Conservation (phyloP, 2,329 filamentous ascomycete species). For the Alternaria gaisen region DNA sequence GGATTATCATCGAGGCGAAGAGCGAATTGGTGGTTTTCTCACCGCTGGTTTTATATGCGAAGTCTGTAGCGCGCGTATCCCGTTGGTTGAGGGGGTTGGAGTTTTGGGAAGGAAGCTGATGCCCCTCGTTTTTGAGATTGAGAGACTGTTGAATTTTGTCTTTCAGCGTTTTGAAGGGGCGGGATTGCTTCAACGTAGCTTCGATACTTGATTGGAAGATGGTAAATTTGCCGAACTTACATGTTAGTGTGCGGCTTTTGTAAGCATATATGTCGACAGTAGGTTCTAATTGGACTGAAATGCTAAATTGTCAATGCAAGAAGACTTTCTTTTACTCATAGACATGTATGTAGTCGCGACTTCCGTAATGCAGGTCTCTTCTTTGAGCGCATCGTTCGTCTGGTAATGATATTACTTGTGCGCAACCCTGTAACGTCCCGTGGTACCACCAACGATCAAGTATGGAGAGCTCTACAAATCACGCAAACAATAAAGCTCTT, state of each 20-base stretch:
- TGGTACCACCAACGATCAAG: not conserved
- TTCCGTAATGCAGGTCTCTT: not conserved
- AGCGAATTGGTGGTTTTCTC: not conserved
- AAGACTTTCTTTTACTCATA: not conserved
- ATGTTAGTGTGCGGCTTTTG: not conserved
- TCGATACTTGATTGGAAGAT: not conserved
- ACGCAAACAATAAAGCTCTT: not conserved
- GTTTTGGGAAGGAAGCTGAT: not conserved
- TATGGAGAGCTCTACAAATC: not conserved
- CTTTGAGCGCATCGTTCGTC: not conserved
- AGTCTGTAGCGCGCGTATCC: not conserved
- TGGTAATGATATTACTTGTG: not conserved
- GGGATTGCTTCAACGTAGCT: not conserved
- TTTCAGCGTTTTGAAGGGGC: not conserved
- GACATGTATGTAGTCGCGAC: not conserved
- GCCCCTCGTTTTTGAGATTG: constrained; percentile 1
- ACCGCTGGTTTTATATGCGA: constrained; percentile 1
- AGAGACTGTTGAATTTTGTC: not conserved
- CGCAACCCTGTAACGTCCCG: not conserved
- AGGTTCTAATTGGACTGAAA: not conserved
- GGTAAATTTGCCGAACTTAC: not conserved
- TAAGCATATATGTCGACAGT: not conserved
- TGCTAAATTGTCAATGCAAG: not conserved
- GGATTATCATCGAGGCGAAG: not conserved
- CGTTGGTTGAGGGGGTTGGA: not conserved